Evolutionary conservation across 1,139 yeast genomes (phyloP).

Genomic region (Meyerozyma smithsonii): DNA sequence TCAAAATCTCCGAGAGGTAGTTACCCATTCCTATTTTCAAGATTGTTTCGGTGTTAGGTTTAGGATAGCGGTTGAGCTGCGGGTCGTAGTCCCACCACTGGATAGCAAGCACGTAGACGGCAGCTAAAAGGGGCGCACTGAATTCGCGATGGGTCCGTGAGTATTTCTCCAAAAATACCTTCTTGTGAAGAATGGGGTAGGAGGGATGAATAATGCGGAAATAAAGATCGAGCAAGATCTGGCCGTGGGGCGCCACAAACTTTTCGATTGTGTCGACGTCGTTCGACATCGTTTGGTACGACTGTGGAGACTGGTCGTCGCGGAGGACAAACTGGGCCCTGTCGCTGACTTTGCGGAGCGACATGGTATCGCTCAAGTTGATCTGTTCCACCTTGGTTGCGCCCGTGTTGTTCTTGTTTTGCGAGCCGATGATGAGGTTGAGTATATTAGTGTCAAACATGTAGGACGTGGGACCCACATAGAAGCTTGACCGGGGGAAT

Average conservation of each 20-base stretch:
- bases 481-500: conserved; percentile 72
- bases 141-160: conserved; percentile 72
- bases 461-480: conserved; percentile 67
- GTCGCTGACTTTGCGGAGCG: conserved; percentile 64
- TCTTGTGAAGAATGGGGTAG: conserved; percentile 72
- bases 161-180: conserved; percentile 72
- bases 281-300: conserved; percentile 58
- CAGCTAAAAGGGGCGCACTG: conserved; percentile 72
- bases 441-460: conserved; percentile 57
- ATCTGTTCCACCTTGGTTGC: conserved; percentile 55
- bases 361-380: conserved; percentile 51
- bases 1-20: conserved; percentile 61
- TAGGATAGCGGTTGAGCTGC: conserved; percentile 54
- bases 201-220: conserved; percentile 76
- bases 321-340: conserved; percentile 61
- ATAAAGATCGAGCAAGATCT: conserved; percentile 62
- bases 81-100: conserved; percentile 88
- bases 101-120: conserved; percentile 68
- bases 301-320: conserved; percentile 66
- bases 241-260: conserved; percentile 75
- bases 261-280: conserved; percentile 70
- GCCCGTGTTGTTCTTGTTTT: conserved; percentile 15
- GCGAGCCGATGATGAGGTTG: conserved; percentile 47
- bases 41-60: conserved; percentile 55
- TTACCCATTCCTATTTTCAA: conserved; percentile 50